Conservation (phyloP, 257 asterid genomes). For the Datura wrightii region DNA sequence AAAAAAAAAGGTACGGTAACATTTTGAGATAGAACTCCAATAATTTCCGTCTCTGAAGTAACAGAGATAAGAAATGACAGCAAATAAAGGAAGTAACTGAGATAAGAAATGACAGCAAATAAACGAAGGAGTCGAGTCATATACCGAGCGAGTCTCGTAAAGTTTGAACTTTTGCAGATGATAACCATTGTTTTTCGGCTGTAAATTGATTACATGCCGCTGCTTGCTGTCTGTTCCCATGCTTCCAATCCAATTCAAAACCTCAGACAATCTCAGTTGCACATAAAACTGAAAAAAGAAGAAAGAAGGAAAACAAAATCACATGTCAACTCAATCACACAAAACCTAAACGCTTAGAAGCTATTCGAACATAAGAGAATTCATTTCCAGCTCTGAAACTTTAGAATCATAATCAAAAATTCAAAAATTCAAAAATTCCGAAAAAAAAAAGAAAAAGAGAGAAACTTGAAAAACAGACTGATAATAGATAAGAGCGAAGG, state of each 20-base stretch:
- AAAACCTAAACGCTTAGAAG: not conserved
- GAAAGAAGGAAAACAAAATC: not conserved
- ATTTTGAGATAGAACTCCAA: not conserved
- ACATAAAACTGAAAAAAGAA: not conserved
- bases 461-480: too few relatives aligned
- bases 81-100: not conserved
- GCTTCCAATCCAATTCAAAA: conserved; percentile 31
- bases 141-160: conserved; percentile 90
- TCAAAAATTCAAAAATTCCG: not conserved
- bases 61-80: not conserved
- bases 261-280: not conserved
- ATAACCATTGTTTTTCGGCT: conserved; percentile 28
- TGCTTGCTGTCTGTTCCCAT: conserved; percentile 51
- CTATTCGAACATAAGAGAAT: not conserved
- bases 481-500: too few relatives aligned
- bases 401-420: not conserved
- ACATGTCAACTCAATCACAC: not conserved
- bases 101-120: not conserved
- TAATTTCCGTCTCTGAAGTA: not conserved
- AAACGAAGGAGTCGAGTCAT: not conserved
- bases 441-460: not conserved
- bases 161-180: conserved; percentile 77
- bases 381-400: not conserved
- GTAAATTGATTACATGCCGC: conserved; percentile 39
- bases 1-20: not conserved